A percentile compares a stretch with the other conserved stretches of the same genome.
phyloP scores from a whole-genome alignment of 2,329 filamentous ascomycete species.

The Aspergillus neotritici region DNA sequence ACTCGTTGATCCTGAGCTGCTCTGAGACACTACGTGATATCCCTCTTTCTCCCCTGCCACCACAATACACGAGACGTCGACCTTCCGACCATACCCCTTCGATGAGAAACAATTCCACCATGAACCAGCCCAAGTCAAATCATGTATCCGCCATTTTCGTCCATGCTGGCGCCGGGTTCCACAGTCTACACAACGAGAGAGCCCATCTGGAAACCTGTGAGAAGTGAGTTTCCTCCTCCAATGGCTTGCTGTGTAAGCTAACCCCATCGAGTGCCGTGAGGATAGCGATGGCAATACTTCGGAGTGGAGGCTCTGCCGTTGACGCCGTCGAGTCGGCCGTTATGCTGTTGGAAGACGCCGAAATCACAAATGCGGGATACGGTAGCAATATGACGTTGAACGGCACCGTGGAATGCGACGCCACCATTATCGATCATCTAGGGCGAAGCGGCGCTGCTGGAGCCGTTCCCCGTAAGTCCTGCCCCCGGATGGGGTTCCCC shows the following conservation, averaged over 20 bases:
- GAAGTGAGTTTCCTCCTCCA: conserved; percentile 57
- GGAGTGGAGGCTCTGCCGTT: conserved; percentile 69
- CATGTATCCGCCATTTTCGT: conserved; percentile 77
- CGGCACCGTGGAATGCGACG: conserved; percentile 89
- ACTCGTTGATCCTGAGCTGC: conserved; percentile 1
- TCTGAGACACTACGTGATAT: not conserved
- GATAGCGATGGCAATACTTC: conserved; percentile 74
- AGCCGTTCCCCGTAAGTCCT: conserved; percentile 70
- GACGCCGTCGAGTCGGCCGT: conserved; percentile 89
- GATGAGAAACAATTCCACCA: conserved; percentile 12
- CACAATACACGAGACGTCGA: not conserved
- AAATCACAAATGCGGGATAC: conserved; percentile 94
- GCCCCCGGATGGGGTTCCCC: not conserved
- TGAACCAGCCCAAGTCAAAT: conserved; percentile 35
- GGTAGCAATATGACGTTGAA: conserved; percentile 92
- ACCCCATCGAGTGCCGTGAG: conserved; percentile 62
- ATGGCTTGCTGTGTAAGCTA: not conserved
- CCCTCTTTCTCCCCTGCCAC: not conserved
- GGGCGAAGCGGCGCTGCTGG: conserved; percentile 91
- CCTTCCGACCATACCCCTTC: not conserved
- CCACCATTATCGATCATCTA: conserved; percentile 82
- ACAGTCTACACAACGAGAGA: conserved; percentile 78
- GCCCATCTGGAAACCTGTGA: conserved; percentile 81
- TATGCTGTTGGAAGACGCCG: conserved; percentile 80
- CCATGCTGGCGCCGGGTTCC: conserved; percentile 91